A percentile compares a stretch with the other conserved stretches of the same genome.
These are phyloP conservation scores for Gaillardinia entomophila DNA, from an alignment of 805 yeast genomes.

Conservation along the genomic window DNA sequence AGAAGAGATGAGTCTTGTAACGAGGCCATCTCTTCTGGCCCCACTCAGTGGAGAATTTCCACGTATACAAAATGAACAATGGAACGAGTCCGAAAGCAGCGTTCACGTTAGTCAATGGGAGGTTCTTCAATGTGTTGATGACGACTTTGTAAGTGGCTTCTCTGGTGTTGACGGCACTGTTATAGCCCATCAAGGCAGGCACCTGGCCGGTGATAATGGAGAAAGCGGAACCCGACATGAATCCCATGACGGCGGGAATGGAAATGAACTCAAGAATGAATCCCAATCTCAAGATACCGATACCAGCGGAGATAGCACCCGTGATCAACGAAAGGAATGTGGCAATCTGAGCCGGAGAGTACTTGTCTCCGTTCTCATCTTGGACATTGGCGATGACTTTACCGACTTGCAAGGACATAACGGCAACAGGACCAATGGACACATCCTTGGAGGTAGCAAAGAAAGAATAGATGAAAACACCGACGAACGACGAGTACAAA, in stretches of 20 bases:
- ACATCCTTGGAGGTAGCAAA: constrained; percentile 96
- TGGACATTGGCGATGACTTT: constrained; percentile 67
- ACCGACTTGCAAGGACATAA: constrained; percentile 83
- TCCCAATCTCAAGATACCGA: constrained; percentile 80
- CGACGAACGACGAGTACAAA: constrained; percentile 85
- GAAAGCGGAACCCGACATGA: constrained; percentile 92
- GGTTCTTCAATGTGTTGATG: constrained; percentile 63
- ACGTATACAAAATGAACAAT: constrained; percentile 60
- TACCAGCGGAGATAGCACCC: constrained; percentile 78
- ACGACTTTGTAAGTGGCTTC: constrained; percentile 64
- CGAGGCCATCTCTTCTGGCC: constrained; percentile 63
- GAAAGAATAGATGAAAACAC: constrained; percentile 81
- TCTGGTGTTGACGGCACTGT: constrained; percentile 63
- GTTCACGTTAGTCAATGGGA: constrained; percentile 63
- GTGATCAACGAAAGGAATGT: constrained; percentile 73
- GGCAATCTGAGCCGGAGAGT: constrained; percentile 68
- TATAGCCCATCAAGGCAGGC: constrained; percentile 79
- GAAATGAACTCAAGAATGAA: constrained; percentile 86
- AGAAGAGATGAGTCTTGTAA: constrained; percentile 55
- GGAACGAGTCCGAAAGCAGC: constrained; percentile 87
- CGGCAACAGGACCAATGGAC: constrained; percentile 95
- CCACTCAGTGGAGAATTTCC: constrained; percentile 61
- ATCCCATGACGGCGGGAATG: constrained; percentile 87
- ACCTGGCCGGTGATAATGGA: constrained; percentile 80
- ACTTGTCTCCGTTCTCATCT: constrained; percentile 29